Evolutionary conservation across 345 rosid species (phyloP).

Genomic region (Pugionium cornutum): DNA sequence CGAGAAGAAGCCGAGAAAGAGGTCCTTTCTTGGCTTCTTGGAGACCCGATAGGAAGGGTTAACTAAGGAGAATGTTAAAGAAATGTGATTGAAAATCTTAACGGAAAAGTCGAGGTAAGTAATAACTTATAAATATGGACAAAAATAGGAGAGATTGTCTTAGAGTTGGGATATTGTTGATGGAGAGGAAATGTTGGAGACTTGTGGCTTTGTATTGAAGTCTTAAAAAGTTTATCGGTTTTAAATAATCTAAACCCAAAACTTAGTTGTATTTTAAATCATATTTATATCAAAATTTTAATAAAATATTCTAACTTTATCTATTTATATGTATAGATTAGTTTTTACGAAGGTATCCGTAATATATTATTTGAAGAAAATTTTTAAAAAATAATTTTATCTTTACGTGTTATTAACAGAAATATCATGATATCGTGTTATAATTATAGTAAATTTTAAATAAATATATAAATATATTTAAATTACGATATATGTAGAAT

Average conservation of each 20-base stretch:
- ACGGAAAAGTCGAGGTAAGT: conserved; percentile 13
- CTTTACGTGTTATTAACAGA: too few relatives aligned
- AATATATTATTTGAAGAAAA: too few relatives aligned
- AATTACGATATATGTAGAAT: too few relatives aligned
- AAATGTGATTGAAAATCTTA: conserved; percentile 18
- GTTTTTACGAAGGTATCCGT: too few relatives aligned
- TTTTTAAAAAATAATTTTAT: too few relatives aligned
- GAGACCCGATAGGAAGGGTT: conserved; percentile 31
- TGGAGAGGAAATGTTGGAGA: conserved; percentile 32
- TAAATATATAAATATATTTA: too few relatives aligned
- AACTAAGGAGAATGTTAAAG: conserved; percentile 9
- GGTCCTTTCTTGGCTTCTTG: conserved; percentile 37
- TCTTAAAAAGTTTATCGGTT: conserved; percentile 13
- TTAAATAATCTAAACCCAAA: not conserved
- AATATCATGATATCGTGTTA: too few relatives aligned
- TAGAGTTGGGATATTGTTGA: conserved; percentile 27
- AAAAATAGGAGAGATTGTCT: conserved; percentile 35
- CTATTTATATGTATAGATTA: too few relatives aligned
- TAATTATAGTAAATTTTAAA: too few relatives aligned
- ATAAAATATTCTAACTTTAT: too few relatives aligned
- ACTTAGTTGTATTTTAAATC: conserved; percentile 5
- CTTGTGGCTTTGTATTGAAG: conserved; percentile 19
- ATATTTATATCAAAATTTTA: not conserved
- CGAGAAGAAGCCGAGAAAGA: conserved; percentile 39
- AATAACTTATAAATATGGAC: conserved; percentile 29